phyloP scores from a whole-genome alignment of 1,284 basidiomycete genomes.

The Fomitiporia mediterranea region DNA sequence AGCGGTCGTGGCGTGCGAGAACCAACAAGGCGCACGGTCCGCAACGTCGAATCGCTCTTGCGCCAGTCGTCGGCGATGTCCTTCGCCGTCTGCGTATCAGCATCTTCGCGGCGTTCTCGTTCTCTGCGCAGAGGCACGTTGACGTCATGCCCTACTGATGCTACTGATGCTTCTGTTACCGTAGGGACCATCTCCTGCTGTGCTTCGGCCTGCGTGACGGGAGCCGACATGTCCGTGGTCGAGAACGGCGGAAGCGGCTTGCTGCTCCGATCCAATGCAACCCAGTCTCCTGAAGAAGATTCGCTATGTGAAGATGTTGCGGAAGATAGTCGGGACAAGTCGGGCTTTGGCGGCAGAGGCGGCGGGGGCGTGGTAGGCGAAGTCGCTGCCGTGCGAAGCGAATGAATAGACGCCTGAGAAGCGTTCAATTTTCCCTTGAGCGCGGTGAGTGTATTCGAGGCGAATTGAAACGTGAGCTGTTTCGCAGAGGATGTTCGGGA shows the following conservation, averaged over 20 bases:
- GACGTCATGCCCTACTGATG: conserved; percentile 7
- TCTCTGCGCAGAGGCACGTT: conserved; percentile 16
- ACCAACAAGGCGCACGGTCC: conserved; percentile 20
- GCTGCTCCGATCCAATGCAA: neutral
- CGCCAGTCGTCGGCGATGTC: conserved; percentile 21
- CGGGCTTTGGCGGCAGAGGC: conserved; percentile 16
- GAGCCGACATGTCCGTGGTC: neutral
- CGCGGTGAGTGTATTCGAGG: conserved; percentile 15
- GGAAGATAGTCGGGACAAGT: conserved; percentile 8
- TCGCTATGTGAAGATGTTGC: conserved; percentile 3
- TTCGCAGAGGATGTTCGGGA: conserved; percentile 16
- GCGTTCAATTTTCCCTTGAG: conserved; percentile 19
- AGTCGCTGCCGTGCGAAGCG: conserved; percentile 5
- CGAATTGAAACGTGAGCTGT: conserved; percentile 18
- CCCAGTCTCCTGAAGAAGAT: conserved; percentile 2
- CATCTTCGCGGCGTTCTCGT: conserved; percentile 10
- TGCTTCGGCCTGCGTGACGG: conserved; percentile 1
- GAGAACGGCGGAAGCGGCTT: neutral
- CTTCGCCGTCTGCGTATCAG: conserved; percentile 10
- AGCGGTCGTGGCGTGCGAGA: conserved; percentile 19
- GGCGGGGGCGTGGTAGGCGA: conserved; percentile 9
- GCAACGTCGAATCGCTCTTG: conserved; percentile 20
- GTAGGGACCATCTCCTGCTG: conserved; percentile 10
- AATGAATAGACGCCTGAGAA: conserved; percentile 14
- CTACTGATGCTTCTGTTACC: neutral